Base-by-base conservation (phyloP, 495 filamentous ascomycete species). In the Hypoxylon lienhwacheense region DNA sequence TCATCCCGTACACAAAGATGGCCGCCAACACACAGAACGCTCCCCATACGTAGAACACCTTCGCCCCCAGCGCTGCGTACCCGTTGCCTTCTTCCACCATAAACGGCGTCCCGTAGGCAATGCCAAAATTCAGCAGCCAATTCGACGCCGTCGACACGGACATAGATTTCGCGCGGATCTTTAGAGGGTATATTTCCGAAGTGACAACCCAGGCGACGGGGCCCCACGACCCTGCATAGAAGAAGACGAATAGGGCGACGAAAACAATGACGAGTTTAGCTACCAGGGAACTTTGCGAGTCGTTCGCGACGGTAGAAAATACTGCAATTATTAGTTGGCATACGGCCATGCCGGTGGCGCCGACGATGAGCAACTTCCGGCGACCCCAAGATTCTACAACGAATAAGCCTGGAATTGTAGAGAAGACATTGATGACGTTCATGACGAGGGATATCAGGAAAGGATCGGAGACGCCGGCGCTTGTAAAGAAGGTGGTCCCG, bases 21-120 rank as follows among this genome's bases (percentile, higher is more conserved):
- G 81, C 76, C 32, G 82, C 83, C 37, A 93, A 57, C 32, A 86
- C 75, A 69, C 88, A 93, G 70, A 84, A 91, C 3, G 81, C 75
- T 17, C 84, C 87, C 88, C 89, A 93, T 41, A 91, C 78, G 68
- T 89, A 91, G 73, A 91, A 91, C 10, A 92, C 82, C 58, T 85
- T 85, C 19, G 83, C 77, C 41, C 83, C 78, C 10, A 91, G 68
- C 53, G 88, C 78, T 24, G 83, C 81, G 26, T 86, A 82, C 16
- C 82, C 83, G 0, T 66, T 55, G 0, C 83, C 85, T n/a, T 68
- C 59, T 46, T 82, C 80, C 28, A 90, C 85, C 72, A 93, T 77
- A 68, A 88, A 91, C 0, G 89, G 89, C 0, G 87, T 91, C 7
- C 83, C 79, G 57, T 86, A 91, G 39, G 86, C 84, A 49, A 93